These are phyloP conservation scores for Pythium diclinum DNA, from an alignment of 352 stramenopile species.

Conservation along the genomic window DNA sequence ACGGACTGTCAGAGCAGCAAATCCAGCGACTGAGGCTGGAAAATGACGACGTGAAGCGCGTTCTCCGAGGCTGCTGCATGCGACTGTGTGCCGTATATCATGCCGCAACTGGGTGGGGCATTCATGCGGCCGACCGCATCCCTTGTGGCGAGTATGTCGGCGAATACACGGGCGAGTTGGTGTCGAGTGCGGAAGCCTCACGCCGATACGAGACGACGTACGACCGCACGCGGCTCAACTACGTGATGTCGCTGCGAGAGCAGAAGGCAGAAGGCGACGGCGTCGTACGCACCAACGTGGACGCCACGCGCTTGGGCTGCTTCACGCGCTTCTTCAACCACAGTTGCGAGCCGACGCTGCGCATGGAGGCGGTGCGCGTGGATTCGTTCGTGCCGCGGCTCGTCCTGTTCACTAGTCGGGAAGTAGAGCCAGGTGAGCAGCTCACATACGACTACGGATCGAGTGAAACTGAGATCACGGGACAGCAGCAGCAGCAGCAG, in stretches of 20 bases:
- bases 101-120: conserved; percentile 45
- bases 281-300: conserved; percentile 58
- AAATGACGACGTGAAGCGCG: conserved; percentile 24
- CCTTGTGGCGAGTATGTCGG: conserved; percentile 35
- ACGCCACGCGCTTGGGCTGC: conserved; percentile 43
- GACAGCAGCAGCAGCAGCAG: not conserved
- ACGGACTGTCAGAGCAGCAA: conserved; percentile 29
- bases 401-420: conserved; percentile 43
- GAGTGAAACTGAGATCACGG: not conserved
- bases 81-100: conserved; percentile 30
- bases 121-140: conserved; percentile 37
- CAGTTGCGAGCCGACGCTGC: conserved; percentile 49
- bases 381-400: conserved; percentile 59
- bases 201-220: conserved; percentile 36
- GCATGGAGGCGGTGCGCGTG: conserved; percentile 50
- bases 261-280: conserved; percentile 1
- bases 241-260: conserved; percentile 58
- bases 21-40: conserved; percentile 18
- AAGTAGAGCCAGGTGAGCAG: conserved; percentile 37
- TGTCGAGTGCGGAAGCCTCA: conserved; percentile 43
- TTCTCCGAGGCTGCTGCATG: conserved; percentile 31
- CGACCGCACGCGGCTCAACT: conserved; percentile 36
- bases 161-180: conserved; percentile 63
- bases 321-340: conserved; percentile 77
- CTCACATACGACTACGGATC: conserved; percentile 65